Evolutionary conservation across 2,329 filamentous ascomycete species (phyloP).

Genomic region (Xylariales sp.): DNA sequence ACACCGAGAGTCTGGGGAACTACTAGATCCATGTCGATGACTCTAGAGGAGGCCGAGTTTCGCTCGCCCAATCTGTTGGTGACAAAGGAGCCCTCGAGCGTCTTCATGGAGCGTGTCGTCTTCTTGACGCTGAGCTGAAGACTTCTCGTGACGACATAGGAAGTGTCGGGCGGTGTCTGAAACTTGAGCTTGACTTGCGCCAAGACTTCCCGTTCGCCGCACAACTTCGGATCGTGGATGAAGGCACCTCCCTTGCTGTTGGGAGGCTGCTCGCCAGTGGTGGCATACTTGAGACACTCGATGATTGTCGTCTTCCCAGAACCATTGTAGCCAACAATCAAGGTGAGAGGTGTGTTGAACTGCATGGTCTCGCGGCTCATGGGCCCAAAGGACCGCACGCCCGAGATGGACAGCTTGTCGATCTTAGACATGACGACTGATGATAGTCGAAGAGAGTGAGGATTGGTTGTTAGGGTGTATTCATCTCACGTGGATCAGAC

Average conservation of each 20-base stretch:
- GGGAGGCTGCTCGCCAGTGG: constrained; percentile 86
- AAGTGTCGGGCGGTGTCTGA: constrained; percentile 68
- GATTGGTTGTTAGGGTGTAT: no score
- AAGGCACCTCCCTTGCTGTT: constrained; percentile 90
- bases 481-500: not conserved
- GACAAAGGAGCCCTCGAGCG: constrained; percentile 73
- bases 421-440: constrained; percentile 64
- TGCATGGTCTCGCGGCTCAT: constrained; percentile 70
- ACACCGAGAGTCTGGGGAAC: constrained; percentile 86
- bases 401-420: constrained; percentile 82
- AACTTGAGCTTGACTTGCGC: constrained; percentile 92
- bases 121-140: constrained; percentile 87
- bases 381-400: constrained; percentile 81
- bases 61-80: constrained; percentile 77
- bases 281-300: constrained; percentile 96
- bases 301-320: constrained; percentile 99
- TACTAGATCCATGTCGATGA: constrained; percentile 75
- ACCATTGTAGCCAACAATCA: constrained; percentile 96
- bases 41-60: constrained; percentile 71
- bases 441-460: not conserved
- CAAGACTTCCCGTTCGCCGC: constrained; percentile 80
- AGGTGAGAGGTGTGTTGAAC: constrained; percentile 85
- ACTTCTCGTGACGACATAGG: constrained; percentile 78
- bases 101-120: constrained; percentile 69
- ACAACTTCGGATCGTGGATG: constrained; percentile 93